These are phyloP conservation scores for Amanita rubescens DNA, from an alignment of 768 basidiomycete genomes.

Conservation along the genomic window DNA sequence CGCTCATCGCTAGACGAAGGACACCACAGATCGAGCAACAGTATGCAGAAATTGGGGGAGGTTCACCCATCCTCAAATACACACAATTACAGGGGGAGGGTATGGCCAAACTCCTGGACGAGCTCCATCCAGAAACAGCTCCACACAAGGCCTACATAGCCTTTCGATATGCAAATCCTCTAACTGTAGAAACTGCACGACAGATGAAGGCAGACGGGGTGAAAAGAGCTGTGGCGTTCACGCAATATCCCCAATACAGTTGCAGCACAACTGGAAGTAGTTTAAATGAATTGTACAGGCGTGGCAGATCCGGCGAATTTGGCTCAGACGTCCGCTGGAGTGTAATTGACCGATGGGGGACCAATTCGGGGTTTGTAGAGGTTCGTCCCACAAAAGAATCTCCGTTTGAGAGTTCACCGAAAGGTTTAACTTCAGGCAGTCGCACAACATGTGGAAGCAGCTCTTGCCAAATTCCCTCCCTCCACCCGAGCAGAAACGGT, in stretches of 20 bases:
- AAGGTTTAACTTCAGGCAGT: slow-evolving; percentile 54
- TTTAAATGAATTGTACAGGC: slow-evolving; percentile 83
- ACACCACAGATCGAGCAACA: slow-evolving; percentile 93
- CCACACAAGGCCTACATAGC: slow-evolving; percentile 96
- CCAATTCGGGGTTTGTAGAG: slow-evolving; percentile 90
- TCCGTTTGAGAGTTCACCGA: background rate
- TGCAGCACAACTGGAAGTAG: slow-evolving; percentile 98
- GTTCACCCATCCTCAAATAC: slow-evolving; percentile 91
- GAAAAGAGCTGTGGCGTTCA: slow-evolving; percentile 88
- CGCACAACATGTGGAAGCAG: slow-evolving; percentile 78
- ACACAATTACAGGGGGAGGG: slow-evolving; percentile 83
- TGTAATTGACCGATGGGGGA: slow-evolving; percentile 97
- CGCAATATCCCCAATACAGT: slow-evolving; percentile 98
- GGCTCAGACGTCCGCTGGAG: slow-evolving; percentile 79
- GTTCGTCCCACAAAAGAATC: slow-evolving; percentile 28
- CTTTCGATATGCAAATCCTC: slow-evolving; percentile 87
- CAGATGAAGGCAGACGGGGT: slow-evolving; percentile 91
- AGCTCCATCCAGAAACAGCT: slow-evolving; percentile 86
- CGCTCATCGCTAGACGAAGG: slow-evolving; percentile 80
- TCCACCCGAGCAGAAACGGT: slow-evolving; percentile 68
- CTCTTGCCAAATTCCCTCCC: slow-evolving; percentile 71
- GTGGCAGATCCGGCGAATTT: slow-evolving; percentile 51
- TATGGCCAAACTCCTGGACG: slow-evolving; percentile 88
- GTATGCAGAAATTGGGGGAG: slow-evolving; percentile 92
- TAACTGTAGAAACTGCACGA: slow-evolving; percentile 75